phyloP scores from a whole-genome alignment of 192 early-diverging fungal genomes.

The Glomus cerebriforme region DNA sequence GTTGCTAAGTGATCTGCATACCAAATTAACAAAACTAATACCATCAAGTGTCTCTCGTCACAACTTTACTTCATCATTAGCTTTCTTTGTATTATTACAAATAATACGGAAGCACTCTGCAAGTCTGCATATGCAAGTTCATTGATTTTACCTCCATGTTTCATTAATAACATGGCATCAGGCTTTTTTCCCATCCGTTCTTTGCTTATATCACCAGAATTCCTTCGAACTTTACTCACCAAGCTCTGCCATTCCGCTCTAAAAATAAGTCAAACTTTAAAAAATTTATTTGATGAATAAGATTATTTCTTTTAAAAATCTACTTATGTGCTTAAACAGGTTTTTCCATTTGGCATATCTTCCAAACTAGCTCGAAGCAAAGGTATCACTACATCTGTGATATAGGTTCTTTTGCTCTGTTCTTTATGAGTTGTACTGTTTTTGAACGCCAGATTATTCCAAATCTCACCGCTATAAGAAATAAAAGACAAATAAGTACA shows the following conservation, averaged over 20 bases:
- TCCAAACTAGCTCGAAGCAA: neutral
- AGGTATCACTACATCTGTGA: neutral
- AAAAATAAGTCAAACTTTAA: neutral
- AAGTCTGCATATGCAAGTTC: neutral
- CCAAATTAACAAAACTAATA: neutral
- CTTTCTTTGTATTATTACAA: neutral
- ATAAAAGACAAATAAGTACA: no score
- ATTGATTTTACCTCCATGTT: neutral
- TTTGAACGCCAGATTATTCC: neutral
- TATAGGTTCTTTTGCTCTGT: neutral
- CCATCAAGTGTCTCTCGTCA: conserved; percentile 2
- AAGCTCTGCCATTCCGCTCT: conserved; percentile 6
- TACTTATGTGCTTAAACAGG: no score
- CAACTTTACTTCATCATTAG: conserved; percentile 7
- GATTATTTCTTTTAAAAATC: no score
- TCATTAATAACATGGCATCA: neutral
- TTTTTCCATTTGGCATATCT: neutral
- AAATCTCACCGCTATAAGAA: no score
- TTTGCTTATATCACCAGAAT: neutral
- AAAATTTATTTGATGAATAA: no score
- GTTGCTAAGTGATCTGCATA: neutral
- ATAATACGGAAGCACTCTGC: neutral
- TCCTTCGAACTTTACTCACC: neutral
- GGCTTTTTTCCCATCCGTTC: neutral
- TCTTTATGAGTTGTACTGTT: neutral